Evolutionary conservation across 1,139 yeast species (phyloP).

Genomic region (Hansenula anomala): DNA sequence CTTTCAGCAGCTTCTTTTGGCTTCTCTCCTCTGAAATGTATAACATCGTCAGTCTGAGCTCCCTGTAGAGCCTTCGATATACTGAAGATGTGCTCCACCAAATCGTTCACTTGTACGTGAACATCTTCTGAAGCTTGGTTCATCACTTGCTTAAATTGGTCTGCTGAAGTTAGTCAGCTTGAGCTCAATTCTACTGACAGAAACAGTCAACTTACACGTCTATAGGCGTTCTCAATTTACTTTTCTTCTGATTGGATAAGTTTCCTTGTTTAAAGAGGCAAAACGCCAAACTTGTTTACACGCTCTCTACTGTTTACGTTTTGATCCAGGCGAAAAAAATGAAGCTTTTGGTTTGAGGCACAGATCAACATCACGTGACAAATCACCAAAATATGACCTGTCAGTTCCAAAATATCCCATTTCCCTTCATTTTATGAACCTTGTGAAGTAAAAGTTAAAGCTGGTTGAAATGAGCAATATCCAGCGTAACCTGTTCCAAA

Average conservation of each 20-base stretch:
- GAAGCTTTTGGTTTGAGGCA: no score
- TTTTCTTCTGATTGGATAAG: no score
- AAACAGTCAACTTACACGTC: no score
- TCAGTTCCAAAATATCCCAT: not conserved
- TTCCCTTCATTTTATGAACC: no score
- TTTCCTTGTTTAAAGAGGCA: not conserved
- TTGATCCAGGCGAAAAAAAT: not conserved
- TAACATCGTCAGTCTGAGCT: conserved; percentile 20
- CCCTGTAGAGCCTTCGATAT: conserved; percentile 22
- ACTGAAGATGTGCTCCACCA: conserved; percentile 20
- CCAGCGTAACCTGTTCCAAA: conserved; percentile 30
- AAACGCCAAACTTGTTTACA: not conserved
- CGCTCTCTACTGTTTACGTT: not conserved
- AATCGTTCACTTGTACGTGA: conserved; percentile 7
- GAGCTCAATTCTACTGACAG: no score
- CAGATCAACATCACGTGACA: no score
- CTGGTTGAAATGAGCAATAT: conserved; percentile 10
- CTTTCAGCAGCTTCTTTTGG: conserved; percentile 9
- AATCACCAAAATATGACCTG: no score
- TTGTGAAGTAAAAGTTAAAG: no score
- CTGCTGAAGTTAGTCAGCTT: not conserved
- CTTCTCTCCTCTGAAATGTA: conserved; percentile 17
- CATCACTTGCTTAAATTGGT: not conserved
- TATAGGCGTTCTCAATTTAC: no score
- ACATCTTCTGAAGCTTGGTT: not conserved